Conservation (phyloP, 2,329 filamentous ascomycete genomes). For the Cryoendolithus antarcticus region DNA sequence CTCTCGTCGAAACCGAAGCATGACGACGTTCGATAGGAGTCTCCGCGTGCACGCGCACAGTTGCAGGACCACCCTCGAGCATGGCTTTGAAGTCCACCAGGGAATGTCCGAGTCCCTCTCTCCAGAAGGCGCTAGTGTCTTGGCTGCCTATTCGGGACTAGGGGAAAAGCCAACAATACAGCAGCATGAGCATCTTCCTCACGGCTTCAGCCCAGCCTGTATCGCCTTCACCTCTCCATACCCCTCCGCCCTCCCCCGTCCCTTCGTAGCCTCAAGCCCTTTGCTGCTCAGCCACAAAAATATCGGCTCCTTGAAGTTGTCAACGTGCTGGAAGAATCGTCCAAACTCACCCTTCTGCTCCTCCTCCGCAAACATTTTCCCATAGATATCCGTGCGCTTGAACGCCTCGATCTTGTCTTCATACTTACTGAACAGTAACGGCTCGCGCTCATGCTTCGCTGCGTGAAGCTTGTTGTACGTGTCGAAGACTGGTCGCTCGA, state of each 20-base stretch:
- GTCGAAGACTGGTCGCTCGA: conserved; percentile 86
- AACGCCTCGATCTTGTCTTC: conserved; percentile 73
- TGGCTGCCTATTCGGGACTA: conserved; percentile 6
- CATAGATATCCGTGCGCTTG: conserved; percentile 85
- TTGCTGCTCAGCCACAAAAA: conserved; percentile 40
- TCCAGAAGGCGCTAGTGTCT: conserved; percentile 2
- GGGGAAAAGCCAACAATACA: neutral
- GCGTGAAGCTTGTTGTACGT: conserved; percentile 68
- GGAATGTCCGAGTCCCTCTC: neutral
- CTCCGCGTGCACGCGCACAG: too few relatives aligned
- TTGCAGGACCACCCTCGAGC: neutral
- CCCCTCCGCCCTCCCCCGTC: conserved; percentile 10
- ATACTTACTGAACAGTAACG: conserved; percentile 67
- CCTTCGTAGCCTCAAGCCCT: conserved; percentile 32
- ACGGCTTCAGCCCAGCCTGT: too few relatives aligned
- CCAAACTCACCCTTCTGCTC: conserved; percentile 62
- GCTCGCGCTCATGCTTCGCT: conserved; percentile 49
- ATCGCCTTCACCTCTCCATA: conserved; percentile 3
- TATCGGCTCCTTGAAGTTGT: conserved; percentile 37
- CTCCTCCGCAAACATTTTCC: conserved; percentile 80
- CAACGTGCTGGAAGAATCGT: conserved; percentile 38
- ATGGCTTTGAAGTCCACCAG: neutral
- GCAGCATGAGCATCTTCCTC: too few relatives aligned
- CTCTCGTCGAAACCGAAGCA: too few relatives aligned
- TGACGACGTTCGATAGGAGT: too few relatives aligned